Conservation (phyloP, 306 rosid species). For the Leucaena leucocephala region DNA sequence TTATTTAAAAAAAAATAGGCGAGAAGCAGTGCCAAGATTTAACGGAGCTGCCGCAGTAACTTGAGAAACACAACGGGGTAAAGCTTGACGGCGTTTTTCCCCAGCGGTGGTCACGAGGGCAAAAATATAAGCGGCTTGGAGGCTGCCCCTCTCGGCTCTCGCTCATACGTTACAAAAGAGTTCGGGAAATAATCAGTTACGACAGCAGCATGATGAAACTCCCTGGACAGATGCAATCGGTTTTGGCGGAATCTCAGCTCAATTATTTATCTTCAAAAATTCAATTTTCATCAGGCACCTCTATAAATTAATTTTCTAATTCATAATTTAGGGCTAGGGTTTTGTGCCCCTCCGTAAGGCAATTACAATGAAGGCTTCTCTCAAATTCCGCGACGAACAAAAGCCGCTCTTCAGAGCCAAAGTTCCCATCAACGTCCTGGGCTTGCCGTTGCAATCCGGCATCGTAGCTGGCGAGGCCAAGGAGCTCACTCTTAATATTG, state of each 20-base stretch:
- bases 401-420: slow-evolving; percentile 77
- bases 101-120: background rate
- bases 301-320: slow-evolving; percentile 9
- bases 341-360: background rate
- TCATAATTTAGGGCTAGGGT: slow-evolving; percentile 21
- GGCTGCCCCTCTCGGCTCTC: background rate
- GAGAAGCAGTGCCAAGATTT: background rate
- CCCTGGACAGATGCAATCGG: background rate
- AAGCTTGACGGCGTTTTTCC: background rate
- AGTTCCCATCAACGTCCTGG: slow-evolving; percentile 70
- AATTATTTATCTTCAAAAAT: slow-evolving; percentile 9
- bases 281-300: background rate
- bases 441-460: slow-evolving; percentile 86
- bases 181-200: too few species aligned
- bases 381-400: slow-evolving; percentile 82
- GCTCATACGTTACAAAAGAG: background rate
- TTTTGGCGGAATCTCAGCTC: slow-evolving; percentile 36
- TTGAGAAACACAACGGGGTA: background rate
- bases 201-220: background rate
- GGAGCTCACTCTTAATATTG: slow-evolving; percentile 77
- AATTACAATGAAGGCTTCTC: slow-evolving; percentile 76
- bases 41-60: background rate
- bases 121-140: too few species aligned
- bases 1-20: too few species aligned
- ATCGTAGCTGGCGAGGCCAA: slow-evolving; percentile 78